Base-by-base conservation (phyloP, 768 basidiomycete genomes). In the Lentinula guzmanii region DNA sequence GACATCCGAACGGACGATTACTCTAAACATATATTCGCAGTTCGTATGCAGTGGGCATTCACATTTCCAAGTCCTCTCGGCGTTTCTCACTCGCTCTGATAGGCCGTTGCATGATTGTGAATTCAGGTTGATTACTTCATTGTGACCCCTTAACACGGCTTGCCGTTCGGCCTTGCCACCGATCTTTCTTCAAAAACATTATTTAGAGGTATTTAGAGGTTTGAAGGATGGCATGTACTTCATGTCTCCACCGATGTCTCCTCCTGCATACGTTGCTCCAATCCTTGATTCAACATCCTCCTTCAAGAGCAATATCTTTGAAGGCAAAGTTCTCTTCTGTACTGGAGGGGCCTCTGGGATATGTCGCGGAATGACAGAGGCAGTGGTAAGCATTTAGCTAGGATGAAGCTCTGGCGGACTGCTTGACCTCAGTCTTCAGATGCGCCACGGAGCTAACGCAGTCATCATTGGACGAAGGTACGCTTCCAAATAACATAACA, bases 341-440 rank as follows among this genome's bases (percentile, higher is more conserved):
- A 96, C 94, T 0, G 95, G 94, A 39, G 95, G 93, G 15, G 90
- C 90, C 0, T 91, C 91, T 61, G 96, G 95, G 11, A 98, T 98
- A 75, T 93, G 95, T 77, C 87, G 88, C 66, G 83, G 77, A 53
- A 95, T 96, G 89, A 90, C 90, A 37, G 85, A 92, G 69, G 83
- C 87, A n/a, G 77, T 96, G 68, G 92, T 95, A 72, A 54, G 85
- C 0, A 21, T 37, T 34, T 28, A 16, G 5, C 7, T 35, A 31
- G 6, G 11, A 28, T 3, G 31, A 6, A 11, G 11, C 15, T 6
- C 34, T 24, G 15, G 7, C 13, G 5, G n/a, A 33, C 8, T 52
- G 34, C 15, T 34, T 33, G 34, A 52, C 51, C 5, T 15, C 31
- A 13, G n/a, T 52, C 31, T 52, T 13, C 65, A 93, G 91, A 90